Evolutionary conservation across 1,284 basidiomycete species (phyloP).

Genomic region (Leccinum cinnamomeum): DNA sequence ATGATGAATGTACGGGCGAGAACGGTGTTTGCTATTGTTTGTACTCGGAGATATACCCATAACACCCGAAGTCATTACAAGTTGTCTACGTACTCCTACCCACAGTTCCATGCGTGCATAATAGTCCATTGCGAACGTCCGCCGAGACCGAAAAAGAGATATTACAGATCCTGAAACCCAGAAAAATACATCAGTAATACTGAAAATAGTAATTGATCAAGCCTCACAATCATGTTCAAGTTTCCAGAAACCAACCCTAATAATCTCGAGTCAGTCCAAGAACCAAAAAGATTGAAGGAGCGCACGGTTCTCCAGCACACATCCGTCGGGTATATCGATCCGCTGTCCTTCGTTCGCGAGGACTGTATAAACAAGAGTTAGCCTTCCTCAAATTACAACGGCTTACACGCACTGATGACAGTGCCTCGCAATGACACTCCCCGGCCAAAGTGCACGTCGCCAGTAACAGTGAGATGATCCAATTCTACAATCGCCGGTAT

Average conservation of each 20-base stretch:
- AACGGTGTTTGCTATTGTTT: slow-evolving; percentile 32
- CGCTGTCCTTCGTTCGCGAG: slow-evolving; percentile 90
- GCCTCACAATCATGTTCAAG: slow-evolving; percentile 60
- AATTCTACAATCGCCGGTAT: slow-evolving; percentile 91
- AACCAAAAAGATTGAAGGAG: slow-evolving; percentile 8
- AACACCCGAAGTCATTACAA: neutral
- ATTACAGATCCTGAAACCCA: slow-evolving; percentile 97
- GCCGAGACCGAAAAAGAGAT: slow-evolving; percentile 87
- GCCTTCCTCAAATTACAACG: neutral
- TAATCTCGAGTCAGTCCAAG: slow-evolving; percentile 4
- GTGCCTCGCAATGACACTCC: slow-evolving; percentile 86
- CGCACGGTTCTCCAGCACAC: slow-evolving; percentile 86
- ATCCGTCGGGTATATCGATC: slow-evolving; percentile 94
- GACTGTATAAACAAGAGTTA: slow-evolving; percentile 33
- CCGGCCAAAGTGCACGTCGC: slow-evolving; percentile 93
- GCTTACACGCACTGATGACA: slow-evolving; percentile 51
- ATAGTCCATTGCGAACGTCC: slow-evolving; percentile 24
- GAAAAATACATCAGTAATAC: slow-evolving; percentile 53
- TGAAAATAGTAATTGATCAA: neutral
- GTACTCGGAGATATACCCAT: neutral
- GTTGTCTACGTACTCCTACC: neutral
- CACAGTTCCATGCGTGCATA: neutral
- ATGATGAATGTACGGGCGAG: slow-evolving; percentile 29
- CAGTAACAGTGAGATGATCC: slow-evolving; percentile 94
- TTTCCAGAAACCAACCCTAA: slow-evolving; percentile 59